A percentile compares a stretch with the other conserved stretches of the same genome.
Evolutionary conservation across 352 stramenopile genomes (phyloP).

Genomic region (Phytophthora pluvialis): DNA sequence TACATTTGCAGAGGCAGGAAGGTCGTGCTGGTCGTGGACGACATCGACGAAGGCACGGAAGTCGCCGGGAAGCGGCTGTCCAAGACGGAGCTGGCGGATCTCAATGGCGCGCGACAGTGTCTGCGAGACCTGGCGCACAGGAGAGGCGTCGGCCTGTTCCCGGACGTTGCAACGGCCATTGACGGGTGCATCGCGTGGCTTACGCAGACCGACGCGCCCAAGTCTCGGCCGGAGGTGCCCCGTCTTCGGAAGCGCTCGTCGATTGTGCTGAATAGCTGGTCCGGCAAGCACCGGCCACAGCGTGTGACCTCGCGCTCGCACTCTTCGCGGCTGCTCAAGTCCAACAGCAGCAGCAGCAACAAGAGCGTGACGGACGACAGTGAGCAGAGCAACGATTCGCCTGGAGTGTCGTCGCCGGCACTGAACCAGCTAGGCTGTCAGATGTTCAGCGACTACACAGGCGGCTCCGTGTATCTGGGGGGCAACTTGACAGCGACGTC

Average conservation of each 20-base stretch:
- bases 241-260: constrained; percentile 79
- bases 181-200: constrained; percentile 59
- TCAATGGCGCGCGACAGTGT: constrained; percentile 85
- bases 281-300: constrained; percentile 52
- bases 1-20: constrained; percentile 81
- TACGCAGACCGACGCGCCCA: constrained; percentile 51
- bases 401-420: constrained; percentile 16
- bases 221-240: constrained; percentile 48
- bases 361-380: constrained; percentile 41
- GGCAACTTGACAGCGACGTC: constrained; percentile 76
- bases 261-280: constrained; percentile 78
- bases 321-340: constrained; percentile 63
- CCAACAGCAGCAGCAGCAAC: constrained; percentile 42
- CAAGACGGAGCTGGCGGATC: constrained; percentile 74
- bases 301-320: constrained; percentile 66
- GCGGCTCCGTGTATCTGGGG: constrained; percentile 75
- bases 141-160: constrained; percentile 57
- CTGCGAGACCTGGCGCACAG: constrained; percentile 68
- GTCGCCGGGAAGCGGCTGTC: constrained; percentile 62
- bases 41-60: constrained; percentile 55
- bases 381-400: constrained; percentile 24
- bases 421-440: constrained; percentile 54
- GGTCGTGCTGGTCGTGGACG: constrained; percentile 84
- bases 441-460: constrained; percentile 51
- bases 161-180: constrained; percentile 53